These are phyloP conservation scores for Aphanomyces astaci DNA, from an alignment of 352 stramenopile genomes.

Conservation along the genomic window DNA sequence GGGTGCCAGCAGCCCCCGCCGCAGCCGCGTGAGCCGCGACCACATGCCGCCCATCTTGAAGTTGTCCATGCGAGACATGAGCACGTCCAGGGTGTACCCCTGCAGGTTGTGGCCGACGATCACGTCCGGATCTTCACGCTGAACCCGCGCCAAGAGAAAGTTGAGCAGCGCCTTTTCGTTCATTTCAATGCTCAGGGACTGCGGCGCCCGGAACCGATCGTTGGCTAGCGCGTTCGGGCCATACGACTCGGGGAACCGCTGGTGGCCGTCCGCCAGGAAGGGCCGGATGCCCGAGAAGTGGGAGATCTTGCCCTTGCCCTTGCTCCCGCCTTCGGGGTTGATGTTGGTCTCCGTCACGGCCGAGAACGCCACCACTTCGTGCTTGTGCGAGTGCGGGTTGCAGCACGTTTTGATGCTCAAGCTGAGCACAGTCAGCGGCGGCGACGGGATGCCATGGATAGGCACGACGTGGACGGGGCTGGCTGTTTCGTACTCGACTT, in stretches of 20 bases:
- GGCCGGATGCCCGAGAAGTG: slow-evolving; percentile 80
- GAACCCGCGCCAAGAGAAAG: slow-evolving; percentile 87
- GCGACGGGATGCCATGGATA: slow-evolving; percentile 57
- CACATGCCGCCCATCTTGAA: slow-evolving; percentile 83
- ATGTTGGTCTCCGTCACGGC: slow-evolving; percentile 69
- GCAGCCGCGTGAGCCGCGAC: slow-evolving; percentile 76
- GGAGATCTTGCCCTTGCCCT: slow-evolving; percentile 35
- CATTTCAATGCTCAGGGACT: slow-evolving; percentile 60
- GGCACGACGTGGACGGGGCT: slow-evolving; percentile 86
- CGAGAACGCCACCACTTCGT: slow-evolving; percentile 90
- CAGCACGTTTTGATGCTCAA: slow-evolving; percentile 97
- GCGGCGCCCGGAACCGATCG: slow-evolving; percentile 41
- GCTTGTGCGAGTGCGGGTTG: slow-evolving; percentile 92
- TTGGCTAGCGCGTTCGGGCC: slow-evolving; percentile 41
- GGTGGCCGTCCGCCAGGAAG: slow-evolving; percentile 41
- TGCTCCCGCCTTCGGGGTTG: slow-evolving; percentile 46
- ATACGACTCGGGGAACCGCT: slow-evolving; percentile 54
- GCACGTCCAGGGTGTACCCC: slow-evolving; percentile 97
- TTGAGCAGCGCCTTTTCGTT: slow-evolving; percentile 81
- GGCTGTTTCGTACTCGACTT: slow-evolving; percentile 89
- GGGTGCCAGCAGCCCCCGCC: slow-evolving; percentile 59
- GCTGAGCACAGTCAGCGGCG: slow-evolving; percentile 93
- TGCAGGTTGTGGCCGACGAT: slow-evolving; percentile 98
- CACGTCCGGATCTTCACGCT: slow-evolving; percentile 96
- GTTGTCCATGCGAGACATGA: slow-evolving; percentile 92